Conservation (phyloP, 495 filamentous ascomycete species). For the Aspergillus panamensis region DNA sequence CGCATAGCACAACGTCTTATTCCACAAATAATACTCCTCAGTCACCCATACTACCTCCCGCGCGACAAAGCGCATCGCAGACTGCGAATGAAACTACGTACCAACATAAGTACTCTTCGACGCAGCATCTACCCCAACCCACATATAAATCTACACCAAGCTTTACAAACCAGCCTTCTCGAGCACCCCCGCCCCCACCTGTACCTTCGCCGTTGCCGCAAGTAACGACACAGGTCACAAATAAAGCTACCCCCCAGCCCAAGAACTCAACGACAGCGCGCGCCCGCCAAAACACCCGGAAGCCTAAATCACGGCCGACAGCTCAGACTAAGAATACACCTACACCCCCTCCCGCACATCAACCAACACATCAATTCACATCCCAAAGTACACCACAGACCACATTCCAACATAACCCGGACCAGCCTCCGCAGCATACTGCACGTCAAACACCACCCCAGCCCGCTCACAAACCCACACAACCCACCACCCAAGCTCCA, state of each 20-base stretch:
- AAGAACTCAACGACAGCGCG: no score
- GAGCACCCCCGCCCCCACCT: not conserved
- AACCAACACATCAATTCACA: not conserved
- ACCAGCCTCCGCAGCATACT: not conserved
- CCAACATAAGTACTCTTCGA: not conserved
- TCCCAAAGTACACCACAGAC: not conserved
- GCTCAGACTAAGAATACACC: no score
- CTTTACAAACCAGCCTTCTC: not conserved
- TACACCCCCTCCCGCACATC: no score
- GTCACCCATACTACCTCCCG: not conserved
- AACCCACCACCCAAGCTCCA: not conserved
- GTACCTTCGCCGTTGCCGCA: no score
- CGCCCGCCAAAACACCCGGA: no score
- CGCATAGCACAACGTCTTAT: not conserved
- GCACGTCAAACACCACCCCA: not conserved
- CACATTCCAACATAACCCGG: not conserved
- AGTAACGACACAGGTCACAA: not conserved
- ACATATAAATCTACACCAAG: not conserved
- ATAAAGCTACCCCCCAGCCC: no score
- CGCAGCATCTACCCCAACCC: not conserved
- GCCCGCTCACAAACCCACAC: not conserved
- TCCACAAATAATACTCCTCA: not conserved
- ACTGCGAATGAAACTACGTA: not conserved
- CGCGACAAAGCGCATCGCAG: not conserved
- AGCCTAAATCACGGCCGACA: no score